A percentile compares a stretch with the other conserved stretches of the same genome.
phyloP scores from a whole-genome alignment of 1,139 yeast genomes.

The Candida freyschussii region DNA sequence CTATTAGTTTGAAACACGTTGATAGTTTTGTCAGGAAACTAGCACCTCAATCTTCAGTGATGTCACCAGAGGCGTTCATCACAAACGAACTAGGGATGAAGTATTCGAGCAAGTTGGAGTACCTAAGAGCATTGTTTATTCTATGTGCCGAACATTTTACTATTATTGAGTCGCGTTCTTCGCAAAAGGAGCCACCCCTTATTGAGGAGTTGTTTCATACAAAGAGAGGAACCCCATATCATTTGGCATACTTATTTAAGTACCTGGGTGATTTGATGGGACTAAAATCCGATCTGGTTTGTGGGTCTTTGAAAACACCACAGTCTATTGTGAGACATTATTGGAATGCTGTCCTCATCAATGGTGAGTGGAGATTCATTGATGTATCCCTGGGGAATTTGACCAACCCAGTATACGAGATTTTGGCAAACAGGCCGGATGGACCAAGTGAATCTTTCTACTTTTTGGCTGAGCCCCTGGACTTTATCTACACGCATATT shows the following conservation, averaged over 20 bases:
- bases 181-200: constrained; percentile 26
- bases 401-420: constrained; percentile 42
- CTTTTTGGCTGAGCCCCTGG: constrained; percentile 72
- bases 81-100: constrained; percentile 39
- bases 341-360: constrained; percentile 78
- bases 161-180: constrained; percentile 26
- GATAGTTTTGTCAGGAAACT: constrained; percentile 27
- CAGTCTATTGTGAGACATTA: constrained; percentile 73
- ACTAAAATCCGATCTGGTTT: constrained; percentile 68
- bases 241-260: constrained; percentile 71
- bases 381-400: constrained; percentile 64
- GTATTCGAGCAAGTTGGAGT: constrained; percentile 44
- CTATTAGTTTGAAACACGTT: constrained; percentile 29
- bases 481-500: constrained; percentile 76
- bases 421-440: constrained; percentile 30
- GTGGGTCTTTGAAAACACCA: constrained; percentile 83
- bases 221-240: constrained; percentile 61
- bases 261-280: constrained; percentile 67
- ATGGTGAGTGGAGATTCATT: constrained; percentile 73
- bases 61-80: constrained; percentile 45
- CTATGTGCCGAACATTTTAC: constrained; percentile 51
- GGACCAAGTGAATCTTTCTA: constrained; percentile 46
- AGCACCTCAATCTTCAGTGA: constrained; percentile 23
- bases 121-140: constrained; percentile 56
- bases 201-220: constrained; percentile 30